Evolutionary conservation across 2,329 filamentous ascomycete species (phyloP), one percentile per base, ranked within the genome.

Genomic region (Tolypocladium amazonense): DNA sequence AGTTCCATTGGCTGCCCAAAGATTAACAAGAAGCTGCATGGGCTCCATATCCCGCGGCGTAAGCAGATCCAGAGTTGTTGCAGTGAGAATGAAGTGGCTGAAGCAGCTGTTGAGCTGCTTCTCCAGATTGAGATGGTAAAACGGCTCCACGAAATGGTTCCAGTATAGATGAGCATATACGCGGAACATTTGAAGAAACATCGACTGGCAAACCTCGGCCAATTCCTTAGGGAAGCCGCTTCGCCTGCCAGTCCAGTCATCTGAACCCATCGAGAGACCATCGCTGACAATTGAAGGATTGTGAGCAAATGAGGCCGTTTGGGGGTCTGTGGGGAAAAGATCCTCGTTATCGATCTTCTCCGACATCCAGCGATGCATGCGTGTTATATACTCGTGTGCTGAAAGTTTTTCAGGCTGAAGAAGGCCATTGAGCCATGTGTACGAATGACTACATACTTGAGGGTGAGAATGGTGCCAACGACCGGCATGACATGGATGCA

Each of bases 131-230:
- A 92, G 80, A 71, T 90, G 86, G 76, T 89, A 91, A 74, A 90
- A 90, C 5, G 88, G 88, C 65, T 89, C 87, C 64, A 87, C 76
- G 74, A 89, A 97, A 75, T 97, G 92, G 60, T 90, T 89, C 82
- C 94, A 96, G 79, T 97, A 97, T 61, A 97, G 85, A 75, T 97
- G 92, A 54, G 93, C 88, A 70, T 97, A 97, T 67, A 96, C 92
- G 61, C 92, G 88, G 80, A 97, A 96, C 87, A 97, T 96, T 75
- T 96, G 92, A 67, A 91, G 88, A 78, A 96, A 91, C 68, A 96
- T 92, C 60, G 86, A 86, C 78, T 92, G 90, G 78, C 92, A 92
- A 66, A 95, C 91, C 64, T 86, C 83, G 65, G 90, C 80, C 72
- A 96, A 96, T 62, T 88, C 88, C 66, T 87, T 83, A 2, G 92